A percentile compares a stretch with the other conserved stretches of the same genome.
phyloP scores from a whole-genome alignment of 1,284 basidiomycete species.

The Leccinum glutinopallens region DNA sequence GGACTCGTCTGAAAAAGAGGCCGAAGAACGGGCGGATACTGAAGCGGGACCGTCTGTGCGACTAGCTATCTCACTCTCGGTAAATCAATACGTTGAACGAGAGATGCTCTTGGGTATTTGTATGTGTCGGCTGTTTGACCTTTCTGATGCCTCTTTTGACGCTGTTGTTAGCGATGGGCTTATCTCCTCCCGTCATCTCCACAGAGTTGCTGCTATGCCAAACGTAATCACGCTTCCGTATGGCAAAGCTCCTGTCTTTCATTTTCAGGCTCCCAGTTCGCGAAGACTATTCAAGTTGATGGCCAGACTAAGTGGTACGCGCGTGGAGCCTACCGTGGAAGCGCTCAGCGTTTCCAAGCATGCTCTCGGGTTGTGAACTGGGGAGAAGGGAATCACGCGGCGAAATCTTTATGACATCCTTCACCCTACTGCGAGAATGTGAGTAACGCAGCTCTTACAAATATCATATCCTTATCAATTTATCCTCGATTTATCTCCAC shows the following conservation, averaged over 20 bases:
- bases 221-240: slow-evolving; percentile 71
- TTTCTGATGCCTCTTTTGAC: slow-evolving; percentile 12
- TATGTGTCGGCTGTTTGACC: slow-evolving; percentile 44
- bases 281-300: slow-evolving; percentile 69
- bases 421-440: too few relatives aligned
- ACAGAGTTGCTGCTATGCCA: slow-evolving; percentile 52
- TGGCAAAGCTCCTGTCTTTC: slow-evolving; percentile 64
- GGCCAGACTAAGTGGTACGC: slow-evolving; percentile 67
- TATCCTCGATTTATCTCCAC: too few relatives aligned
- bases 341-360: slow-evolving; percentile 59
- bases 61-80: slow-evolving; percentile 33
- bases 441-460: too few relatives aligned
- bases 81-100: slow-evolving; percentile 61
- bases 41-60: slow-evolving; percentile 29
- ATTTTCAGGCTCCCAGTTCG: slow-evolving; percentile 74
- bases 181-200: slow-evolving; percentile 59
- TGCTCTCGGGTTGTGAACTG: slow-evolving; percentile 61
- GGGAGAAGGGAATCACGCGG: too few relatives aligned
- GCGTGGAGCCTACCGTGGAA: slow-evolving; percentile 69
- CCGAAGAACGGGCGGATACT: slow-evolving; percentile 20
- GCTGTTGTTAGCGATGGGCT: slow-evolving; percentile 58
- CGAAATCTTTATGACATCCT: too few relatives aligned
- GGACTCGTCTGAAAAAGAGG: slow-evolving; percentile 23
- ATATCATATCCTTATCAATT: too few relatives aligned
- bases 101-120: slow-evolving; percentile 65